Evolutionary conservation across 2,329 filamentous ascomycete species (phyloP).

Genomic region (Colletotrichum cereale): DNA sequence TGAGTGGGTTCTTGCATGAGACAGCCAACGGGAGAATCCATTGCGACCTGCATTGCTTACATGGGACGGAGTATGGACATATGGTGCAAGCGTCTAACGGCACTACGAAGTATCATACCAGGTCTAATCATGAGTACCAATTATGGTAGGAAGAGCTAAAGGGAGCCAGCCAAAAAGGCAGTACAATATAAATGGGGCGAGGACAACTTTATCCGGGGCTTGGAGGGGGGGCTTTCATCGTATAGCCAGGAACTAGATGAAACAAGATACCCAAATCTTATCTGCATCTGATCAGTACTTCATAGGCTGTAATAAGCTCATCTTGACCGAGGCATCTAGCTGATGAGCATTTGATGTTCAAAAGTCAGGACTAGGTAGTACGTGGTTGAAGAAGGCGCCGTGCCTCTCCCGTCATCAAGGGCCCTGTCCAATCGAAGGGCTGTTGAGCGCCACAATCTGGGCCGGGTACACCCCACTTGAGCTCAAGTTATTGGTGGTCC

Average conservation of each 20-base stretch:
- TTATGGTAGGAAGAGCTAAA: neutral
- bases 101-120: neutral
- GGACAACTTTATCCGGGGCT: neutral
- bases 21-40: neutral
- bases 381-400: neutral
- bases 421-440: neutral
- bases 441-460: neutral
- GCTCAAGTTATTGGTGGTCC: neutral
- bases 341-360: neutral
- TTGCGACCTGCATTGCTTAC: neutral
- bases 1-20: constrained; percentile 81
- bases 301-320: neutral
- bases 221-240: too few species aligned
- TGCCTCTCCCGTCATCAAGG: neutral
- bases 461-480: neutral
- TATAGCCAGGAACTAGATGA: neutral
- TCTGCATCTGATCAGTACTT: neutral
- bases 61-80: neutral
- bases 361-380: neutral
- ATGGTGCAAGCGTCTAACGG: neutral
- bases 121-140: neutral
- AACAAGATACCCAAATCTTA: neutral
- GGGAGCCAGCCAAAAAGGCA: neutral
- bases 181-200: neutral
- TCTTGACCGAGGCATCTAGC: neutral